These are phyloP conservation scores for Syncephalastrum racemosum DNA, from an alignment of 371 early-diverging fungal genomes.

Conservation along the genomic window DNA sequence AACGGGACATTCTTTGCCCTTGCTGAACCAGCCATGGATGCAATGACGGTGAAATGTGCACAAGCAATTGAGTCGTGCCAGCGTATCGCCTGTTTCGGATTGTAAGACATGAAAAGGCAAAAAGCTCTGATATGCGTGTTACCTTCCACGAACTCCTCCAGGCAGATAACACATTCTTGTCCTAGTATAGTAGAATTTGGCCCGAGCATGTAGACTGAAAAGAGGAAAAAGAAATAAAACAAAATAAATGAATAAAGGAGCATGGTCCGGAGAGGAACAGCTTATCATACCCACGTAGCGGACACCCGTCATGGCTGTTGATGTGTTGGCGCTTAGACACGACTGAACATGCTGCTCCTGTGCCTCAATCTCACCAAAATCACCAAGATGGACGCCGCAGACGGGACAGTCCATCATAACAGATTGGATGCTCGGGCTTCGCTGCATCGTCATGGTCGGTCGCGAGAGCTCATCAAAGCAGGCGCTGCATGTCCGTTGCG, in stretches of 20 bases:
- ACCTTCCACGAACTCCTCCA: constrained; percentile 75
- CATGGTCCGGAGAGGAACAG: neutral
- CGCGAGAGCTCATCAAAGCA: constrained; percentile 33
- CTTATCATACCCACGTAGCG: constrained; percentile 67
- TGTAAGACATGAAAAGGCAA: neutral
- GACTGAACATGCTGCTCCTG: constrained; percentile 75
- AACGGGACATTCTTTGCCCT: constrained; percentile 61
- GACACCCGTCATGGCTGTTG: constrained; percentile 46
- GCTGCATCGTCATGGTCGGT: constrained; percentile 17
- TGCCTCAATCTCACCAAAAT: constrained; percentile 27
- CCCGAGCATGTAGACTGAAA: constrained; percentile 46
- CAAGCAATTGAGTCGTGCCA: constrained; percentile 77
- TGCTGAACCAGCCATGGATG: constrained; percentile 63
- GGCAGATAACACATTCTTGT: constrained; percentile 82
- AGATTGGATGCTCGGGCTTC: constrained; percentile 49
- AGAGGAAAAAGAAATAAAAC: neutral
- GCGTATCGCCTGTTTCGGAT: constrained; percentile 47
- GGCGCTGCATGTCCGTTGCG: constrained; percentile 56
- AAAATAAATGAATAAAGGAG: neutral
- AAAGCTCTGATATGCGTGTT: constrained; percentile 2
- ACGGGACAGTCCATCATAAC: constrained; percentile 78
- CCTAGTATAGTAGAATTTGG: constrained; percentile 57
- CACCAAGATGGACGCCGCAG: constrained; percentile 49
- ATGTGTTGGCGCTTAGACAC: constrained; percentile 54
- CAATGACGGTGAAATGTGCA: constrained; percentile 70